Evolutionary conservation across 2,329 filamentous ascomycete genomes (phyloP).

Genomic region (Xylaria sp.): DNA sequence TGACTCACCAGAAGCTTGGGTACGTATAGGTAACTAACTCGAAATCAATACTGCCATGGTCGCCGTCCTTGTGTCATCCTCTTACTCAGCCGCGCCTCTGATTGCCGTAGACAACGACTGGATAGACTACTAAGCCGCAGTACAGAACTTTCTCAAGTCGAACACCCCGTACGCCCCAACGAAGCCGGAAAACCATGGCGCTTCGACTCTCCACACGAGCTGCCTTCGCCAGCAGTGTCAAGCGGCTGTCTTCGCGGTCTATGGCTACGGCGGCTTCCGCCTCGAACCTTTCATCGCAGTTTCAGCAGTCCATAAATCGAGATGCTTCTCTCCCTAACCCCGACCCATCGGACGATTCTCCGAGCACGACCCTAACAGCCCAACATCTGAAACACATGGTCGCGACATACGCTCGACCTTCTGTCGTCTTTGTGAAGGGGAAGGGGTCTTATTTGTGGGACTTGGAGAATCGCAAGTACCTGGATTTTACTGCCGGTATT

Average conservation of each 20-base stretch:
- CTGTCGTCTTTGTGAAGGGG: constrained; percentile 87
- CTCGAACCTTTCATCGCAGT: constrained; percentile 37
- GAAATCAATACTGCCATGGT: not conserved
- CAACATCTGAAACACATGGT: constrained; percentile 90
- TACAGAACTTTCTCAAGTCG: not conserved
- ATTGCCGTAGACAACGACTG: not conserved
- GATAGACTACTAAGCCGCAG: constrained; percentile 1
- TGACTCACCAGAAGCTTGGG: constrained; percentile 14
- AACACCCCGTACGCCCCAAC: not conserved
- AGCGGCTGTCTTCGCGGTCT: constrained; percentile 36
- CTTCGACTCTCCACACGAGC: constrained; percentile 35
- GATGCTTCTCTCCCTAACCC: constrained; percentile 41
- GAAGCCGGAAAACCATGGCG: constrained; percentile 32
- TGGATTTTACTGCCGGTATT: constrained; percentile 95
- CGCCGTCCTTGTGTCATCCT: not conserved
- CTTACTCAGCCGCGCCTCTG: not conserved
- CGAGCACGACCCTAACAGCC: constrained; percentile 73
- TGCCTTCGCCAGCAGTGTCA: constrained; percentile 28
- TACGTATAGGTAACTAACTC: not conserved
- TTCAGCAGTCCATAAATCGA: constrained; percentile 34
- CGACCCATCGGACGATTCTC: constrained; percentile 40
- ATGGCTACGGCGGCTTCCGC: constrained; percentile 22
- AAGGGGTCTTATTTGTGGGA: constrained; percentile 90
- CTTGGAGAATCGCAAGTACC: constrained; percentile 83
- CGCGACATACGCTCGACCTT: constrained; percentile 88